These are phyloP conservation scores for Podila clonocystis DNA, from an alignment of 192 early-diverging fungal genomes.

Conservation along the genomic window DNA sequence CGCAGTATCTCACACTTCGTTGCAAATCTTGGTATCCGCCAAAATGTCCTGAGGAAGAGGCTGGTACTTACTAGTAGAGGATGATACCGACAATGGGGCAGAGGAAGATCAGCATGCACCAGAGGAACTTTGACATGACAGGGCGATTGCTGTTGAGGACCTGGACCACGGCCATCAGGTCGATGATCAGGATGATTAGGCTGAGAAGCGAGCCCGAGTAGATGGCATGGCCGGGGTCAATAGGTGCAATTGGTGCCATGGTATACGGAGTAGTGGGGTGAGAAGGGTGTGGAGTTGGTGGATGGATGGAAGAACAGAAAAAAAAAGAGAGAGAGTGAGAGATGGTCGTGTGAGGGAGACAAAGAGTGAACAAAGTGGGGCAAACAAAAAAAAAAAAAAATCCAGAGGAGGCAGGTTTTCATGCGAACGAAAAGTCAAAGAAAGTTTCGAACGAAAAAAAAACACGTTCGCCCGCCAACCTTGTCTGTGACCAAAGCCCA, in stretches of 20 bases:
- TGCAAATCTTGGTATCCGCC: background rate
- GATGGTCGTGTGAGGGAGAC: no score
- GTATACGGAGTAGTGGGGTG: background rate
- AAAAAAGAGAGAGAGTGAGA: background rate
- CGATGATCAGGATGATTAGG: constrained; percentile 28
- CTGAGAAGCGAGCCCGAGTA: constrained; percentile 35
- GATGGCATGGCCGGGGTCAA: constrained; percentile 14
- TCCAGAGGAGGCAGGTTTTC: background rate
- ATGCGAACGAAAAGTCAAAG: background rate
- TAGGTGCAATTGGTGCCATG: constrained; percentile 1
- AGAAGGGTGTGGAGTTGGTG: background rate
- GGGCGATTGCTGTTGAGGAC: constrained; percentile 29
- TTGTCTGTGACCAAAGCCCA: no score
- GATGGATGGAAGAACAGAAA: background rate
- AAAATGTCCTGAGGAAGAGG: background rate
- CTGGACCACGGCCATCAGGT: constrained; percentile 36
- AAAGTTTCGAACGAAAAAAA: no score
- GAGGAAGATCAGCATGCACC: constrained; percentile 46
- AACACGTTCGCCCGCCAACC: no score
- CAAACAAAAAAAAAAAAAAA: background rate
- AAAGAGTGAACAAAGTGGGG: constrained; percentile 1
- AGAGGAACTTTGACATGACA: constrained; percentile 32
- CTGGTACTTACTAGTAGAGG: constrained; percentile 29
- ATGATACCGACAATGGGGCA: constrained; percentile 35
- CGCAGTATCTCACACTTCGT: no score